Percentiles rank a stretch among this genome's conserved stretches.
These are phyloP conservation scores for Moniliophthora roreri DNA, from an alignment of 1,284 basidiomycete species.

Conservation along the genomic window DNA sequence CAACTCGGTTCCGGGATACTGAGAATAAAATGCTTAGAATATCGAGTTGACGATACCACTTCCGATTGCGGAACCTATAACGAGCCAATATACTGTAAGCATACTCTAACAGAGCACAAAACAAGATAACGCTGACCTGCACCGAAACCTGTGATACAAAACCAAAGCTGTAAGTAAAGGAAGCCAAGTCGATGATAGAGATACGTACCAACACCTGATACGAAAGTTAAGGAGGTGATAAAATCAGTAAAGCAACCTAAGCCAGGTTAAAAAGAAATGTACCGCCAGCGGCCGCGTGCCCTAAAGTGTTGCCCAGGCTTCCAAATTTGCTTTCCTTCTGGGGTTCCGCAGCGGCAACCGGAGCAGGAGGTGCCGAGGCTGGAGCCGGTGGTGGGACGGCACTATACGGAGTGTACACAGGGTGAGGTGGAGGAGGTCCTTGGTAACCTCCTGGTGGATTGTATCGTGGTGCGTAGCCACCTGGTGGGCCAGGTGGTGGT, in stretches of 20 bases:
- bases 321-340: conserved; percentile 64
- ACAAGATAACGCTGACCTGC: not conserved
- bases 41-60: conserved; percentile 50
- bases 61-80: conserved; percentile 50
- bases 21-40: conserved; percentile 33
- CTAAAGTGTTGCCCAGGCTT: conserved; percentile 56
- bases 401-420: conserved; percentile 18
- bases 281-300: conserved; percentile 60
- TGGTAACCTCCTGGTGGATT: conserved; percentile 23
- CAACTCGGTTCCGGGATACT: too few species aligned
- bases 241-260: too few species aligned
- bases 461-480: conserved; percentile 11
- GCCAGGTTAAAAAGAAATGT: too few species aligned
- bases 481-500: conserved; percentile 16
- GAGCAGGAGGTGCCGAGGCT: conserved; percentile 34
- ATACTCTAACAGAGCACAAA: not conserved
- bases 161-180: not conserved
- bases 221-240: too few species aligned
- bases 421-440: conserved; percentile 12
- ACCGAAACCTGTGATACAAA: not conserved
- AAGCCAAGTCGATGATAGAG: not conserved
- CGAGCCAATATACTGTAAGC: not conserved
- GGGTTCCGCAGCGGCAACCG: conserved; percentile 38
- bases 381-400: conserved; percentile 25
- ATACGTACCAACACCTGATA: conserved; percentile 47